phyloP scores from a whole-genome alignment of 768 basidiomycete species.

The Phallus indusiatus region DNA sequence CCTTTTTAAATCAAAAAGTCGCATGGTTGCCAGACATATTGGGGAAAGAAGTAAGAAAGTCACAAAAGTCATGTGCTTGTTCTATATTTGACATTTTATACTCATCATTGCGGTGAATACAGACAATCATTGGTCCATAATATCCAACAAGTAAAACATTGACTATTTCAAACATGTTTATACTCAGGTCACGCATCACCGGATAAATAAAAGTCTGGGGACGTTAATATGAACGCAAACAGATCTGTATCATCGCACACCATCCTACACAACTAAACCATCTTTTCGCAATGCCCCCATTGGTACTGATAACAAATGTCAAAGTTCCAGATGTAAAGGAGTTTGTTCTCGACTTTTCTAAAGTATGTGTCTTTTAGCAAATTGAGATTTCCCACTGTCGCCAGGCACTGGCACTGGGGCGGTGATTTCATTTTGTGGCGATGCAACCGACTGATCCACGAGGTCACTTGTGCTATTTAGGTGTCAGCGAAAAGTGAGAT shows the following conservation, averaged over 20 bases:
- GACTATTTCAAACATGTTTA: too few species aligned
- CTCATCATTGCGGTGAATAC: too few species aligned
- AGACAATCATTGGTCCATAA: too few species aligned
- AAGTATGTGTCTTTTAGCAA: constrained; percentile 26
- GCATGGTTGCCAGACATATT: too few species aligned
- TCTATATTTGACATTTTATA: too few species aligned
- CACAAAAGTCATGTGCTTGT: too few species aligned
- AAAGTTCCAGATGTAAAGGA: constrained; percentile 24
- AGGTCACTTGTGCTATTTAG: neutral
- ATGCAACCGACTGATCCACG: neutral
- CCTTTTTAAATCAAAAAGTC: too few species aligned
- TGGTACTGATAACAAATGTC: constrained; percentile 32
- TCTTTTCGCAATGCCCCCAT: constrained; percentile 24
- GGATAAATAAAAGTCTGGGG: too few species aligned
- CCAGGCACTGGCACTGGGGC: neutral
- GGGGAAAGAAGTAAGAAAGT: too few species aligned
- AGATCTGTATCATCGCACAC: neutral
- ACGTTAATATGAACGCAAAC: too few species aligned
- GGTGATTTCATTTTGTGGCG: neutral
- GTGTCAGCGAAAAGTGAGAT: constrained; percentile 40
- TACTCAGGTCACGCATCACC: too few species aligned
- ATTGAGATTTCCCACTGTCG: neutral
- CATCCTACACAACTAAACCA: neutral
- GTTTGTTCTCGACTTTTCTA: constrained; percentile 44
- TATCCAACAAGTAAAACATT: too few species aligned